Evolutionary conservation across 495 filamentous ascomycete species (phyloP).

Genomic region (Podospora didyma): DNA sequence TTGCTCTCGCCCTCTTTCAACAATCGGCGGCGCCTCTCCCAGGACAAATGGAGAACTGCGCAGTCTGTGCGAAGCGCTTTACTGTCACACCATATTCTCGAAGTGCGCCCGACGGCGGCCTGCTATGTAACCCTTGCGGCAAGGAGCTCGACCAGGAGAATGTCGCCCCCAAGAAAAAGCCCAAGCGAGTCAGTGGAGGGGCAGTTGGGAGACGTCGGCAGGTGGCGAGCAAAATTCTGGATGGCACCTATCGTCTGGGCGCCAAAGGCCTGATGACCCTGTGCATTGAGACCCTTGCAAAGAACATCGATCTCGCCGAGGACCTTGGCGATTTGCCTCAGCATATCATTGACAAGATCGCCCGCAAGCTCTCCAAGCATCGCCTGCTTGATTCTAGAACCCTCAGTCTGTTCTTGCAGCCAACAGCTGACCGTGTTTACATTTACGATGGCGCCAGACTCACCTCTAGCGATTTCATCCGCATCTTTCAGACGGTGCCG

Average conservation of each 20-base stretch:
- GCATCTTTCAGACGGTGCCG: slow-evolving; percentile 74
- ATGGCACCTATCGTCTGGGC: slow-evolving; percentile 66
- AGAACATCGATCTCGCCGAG: slow-evolving; percentile 76
- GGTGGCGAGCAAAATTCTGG: slow-evolving; percentile 71
- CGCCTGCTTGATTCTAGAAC: slow-evolving; percentile 67
- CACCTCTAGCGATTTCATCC: slow-evolving; percentile 67
- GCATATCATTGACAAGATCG: slow-evolving; percentile 64
- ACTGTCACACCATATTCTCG: slow-evolving; percentile 90
- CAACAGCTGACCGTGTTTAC: slow-evolving; percentile 58
- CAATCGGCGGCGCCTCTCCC: slow-evolving; percentile 63
- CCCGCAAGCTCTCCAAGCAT: slow-evolving; percentile 75
- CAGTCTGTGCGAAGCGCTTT: slow-evolving; percentile 80
- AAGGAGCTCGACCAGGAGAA: slow-evolving; percentile 63
- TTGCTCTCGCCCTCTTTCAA: slow-evolving; percentile 54
- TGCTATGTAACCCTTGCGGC: slow-evolving; percentile 84
- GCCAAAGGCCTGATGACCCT: slow-evolving; percentile 68
- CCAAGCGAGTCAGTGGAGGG: slow-evolving; percentile 34
- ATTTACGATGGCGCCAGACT: slow-evolving; percentile 81
- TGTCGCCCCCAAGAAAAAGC: slow-evolving; percentile 56
- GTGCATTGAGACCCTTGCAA: slow-evolving; percentile 80
- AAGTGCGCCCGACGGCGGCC: slow-evolving; percentile 72
- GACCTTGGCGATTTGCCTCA: slow-evolving; percentile 76
- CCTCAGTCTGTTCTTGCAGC: slow-evolving; percentile 72
- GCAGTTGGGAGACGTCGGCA: slow-evolving; percentile 58
- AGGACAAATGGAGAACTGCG: slow-evolving; percentile 87